Base-by-base conservation (phyloP, 2,329 filamentous ascomycete species). In the Pseudogymnoascus pannorum region DNA sequence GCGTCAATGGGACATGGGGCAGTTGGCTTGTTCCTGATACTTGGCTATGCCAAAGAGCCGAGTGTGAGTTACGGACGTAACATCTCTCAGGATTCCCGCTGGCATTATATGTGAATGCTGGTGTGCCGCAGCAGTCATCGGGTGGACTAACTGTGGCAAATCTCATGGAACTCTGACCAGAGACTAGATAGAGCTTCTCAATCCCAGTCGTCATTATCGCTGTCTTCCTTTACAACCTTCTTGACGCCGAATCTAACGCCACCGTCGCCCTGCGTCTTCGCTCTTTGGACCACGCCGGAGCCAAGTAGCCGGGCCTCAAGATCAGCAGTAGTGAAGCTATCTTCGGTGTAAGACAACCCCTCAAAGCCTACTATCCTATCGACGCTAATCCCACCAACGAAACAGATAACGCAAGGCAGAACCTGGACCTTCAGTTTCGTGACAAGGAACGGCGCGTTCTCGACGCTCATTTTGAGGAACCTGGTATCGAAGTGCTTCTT, bases 341-440 rank as follows among this genome's bases (percentile, higher is more conserved):
- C 81, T 31, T 63, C 67, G 1, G 76, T 79, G 62, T 78, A 76
- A 12, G 81, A 80, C 8, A 85, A 72, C 2, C 81, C 81, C 66
- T 84, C 82, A 65, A 85, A 85, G 1, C 82, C 82, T 61, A 85
- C 75, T 35, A 85, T 80, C 24, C 82, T 75, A 67, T 84, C 82
- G 36, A 78, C 78, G 44, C 78, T 76, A 54, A 81, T 74, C 6
- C 81, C 82, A 66, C 83, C 78, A 20, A 81, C 74, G 67, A 84
- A 85, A 3, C 78, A 77, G 58, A 85, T 76, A 16, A 85, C 79
- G 67, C 82, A 85, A 4, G 82, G 82, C 42, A 85, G 71, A 2
- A 85, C 81, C 66, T 84, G 77, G 16, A 85, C 74, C 36, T 80
- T 81, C 29, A 85, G 71, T 67, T 81, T 83, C 3, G 80, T 79